Conservation (phyloP, 306 rosid genomes). For the Dryas drummondii region DNA sequence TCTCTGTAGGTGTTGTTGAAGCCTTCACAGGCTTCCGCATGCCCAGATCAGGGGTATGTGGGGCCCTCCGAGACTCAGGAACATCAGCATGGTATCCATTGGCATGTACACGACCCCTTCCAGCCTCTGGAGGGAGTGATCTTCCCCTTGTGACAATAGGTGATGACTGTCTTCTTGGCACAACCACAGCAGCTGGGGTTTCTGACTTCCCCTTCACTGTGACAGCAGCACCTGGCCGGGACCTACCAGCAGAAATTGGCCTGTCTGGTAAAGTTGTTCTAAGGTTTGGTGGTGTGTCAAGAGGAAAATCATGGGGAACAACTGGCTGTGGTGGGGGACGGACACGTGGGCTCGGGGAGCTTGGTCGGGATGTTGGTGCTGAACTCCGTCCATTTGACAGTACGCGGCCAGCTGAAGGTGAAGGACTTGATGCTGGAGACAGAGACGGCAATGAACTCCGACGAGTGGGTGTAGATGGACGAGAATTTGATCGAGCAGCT, state of each 20-base stretch:
- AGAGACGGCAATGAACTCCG: slow-evolving; percentile 57
- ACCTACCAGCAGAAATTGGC: slow-evolving; percentile 96
- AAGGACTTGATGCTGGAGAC: slow-evolving; percentile 53
- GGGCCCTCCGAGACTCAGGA: slow-evolving; percentile 56
- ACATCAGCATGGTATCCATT: slow-evolving; percentile 62
- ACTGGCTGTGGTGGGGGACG: slow-evolving; percentile 81
- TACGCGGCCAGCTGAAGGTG: slow-evolving; percentile 50
- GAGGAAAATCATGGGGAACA: slow-evolving; percentile 86
- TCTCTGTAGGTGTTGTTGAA: slow-evolving; percentile 61
- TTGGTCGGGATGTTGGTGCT: slow-evolving; percentile 76
- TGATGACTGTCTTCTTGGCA: slow-evolving; percentile 71
- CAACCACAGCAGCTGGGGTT: slow-evolving; percentile 39
- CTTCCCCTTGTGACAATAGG: slow-evolving; percentile 83
- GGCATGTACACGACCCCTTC: slow-evolving; percentile 55
- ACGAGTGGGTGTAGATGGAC: slow-evolving; percentile 88
- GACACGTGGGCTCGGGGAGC: slow-evolving; percentile 82
- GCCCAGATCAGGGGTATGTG: slow-evolving; percentile 56
- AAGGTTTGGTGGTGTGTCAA: slow-evolving; percentile 92
- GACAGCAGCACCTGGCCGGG: slow-evolving; percentile 58
- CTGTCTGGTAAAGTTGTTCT: slow-evolving; percentile 87
- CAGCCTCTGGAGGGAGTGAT: slow-evolving; percentile 43
- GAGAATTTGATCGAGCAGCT: slow-evolving; percentile 59
- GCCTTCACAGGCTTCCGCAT: slow-evolving; percentile 68
- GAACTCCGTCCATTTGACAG: slow-evolving; percentile 62
- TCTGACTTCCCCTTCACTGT: slow-evolving; percentile 62